Evolutionary conservation across 495 filamentous ascomycete genomes (phyloP).

Genomic region (Aspergillus baeticus): DNA sequence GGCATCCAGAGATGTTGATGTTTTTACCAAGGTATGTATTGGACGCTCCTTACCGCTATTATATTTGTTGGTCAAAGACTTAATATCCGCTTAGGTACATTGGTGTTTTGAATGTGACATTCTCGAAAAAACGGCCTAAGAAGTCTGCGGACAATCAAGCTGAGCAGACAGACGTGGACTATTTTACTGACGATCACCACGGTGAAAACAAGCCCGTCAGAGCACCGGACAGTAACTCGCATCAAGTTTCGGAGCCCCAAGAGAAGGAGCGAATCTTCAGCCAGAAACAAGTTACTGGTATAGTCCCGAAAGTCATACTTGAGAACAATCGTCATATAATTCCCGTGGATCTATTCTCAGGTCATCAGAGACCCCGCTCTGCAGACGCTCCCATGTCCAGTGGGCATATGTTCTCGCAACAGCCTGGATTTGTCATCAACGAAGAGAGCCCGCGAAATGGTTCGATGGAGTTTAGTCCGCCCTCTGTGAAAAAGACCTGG

Average conservation of each 20-base stretch:
- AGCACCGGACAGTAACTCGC: conserved; percentile 11
- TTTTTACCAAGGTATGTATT: conserved; percentile 85
- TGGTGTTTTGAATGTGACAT: conserved; percentile 95
- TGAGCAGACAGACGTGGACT: conserved; percentile 20
- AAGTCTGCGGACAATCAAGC: conserved; percentile 37
- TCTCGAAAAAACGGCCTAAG: conserved; percentile 78
- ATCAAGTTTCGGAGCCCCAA: conserved; percentile 21
- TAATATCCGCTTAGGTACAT: conserved; percentile 67
- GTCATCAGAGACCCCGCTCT: conserved; percentile 29
- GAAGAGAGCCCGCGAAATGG: not conserved
- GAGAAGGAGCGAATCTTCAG: conserved; percentile 70
- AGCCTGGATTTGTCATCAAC: conserved; percentile 14
- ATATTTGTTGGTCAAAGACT: not conserved
- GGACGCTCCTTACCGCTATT: not conserved
- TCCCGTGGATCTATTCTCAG: conserved; percentile 71
- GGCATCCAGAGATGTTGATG: conserved; percentile 82
- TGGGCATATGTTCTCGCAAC: conserved; percentile 20
- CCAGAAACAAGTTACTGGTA: conserved; percentile 63
- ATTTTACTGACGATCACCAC: conserved; percentile 8
- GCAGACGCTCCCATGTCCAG: conserved; percentile 22
- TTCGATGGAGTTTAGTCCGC: conserved; percentile 6
- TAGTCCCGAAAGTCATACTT: conserved; percentile 88
- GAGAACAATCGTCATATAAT: conserved; percentile 96
- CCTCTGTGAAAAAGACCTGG: conserved; percentile 55
- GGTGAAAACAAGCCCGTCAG: conserved; percentile 22